Evolutionary conservation across 495 filamentous ascomycete genomes (phyloP), one percentile per base, ranked within the genome.

Genomic region (Penicillium flavigenum): DNA sequence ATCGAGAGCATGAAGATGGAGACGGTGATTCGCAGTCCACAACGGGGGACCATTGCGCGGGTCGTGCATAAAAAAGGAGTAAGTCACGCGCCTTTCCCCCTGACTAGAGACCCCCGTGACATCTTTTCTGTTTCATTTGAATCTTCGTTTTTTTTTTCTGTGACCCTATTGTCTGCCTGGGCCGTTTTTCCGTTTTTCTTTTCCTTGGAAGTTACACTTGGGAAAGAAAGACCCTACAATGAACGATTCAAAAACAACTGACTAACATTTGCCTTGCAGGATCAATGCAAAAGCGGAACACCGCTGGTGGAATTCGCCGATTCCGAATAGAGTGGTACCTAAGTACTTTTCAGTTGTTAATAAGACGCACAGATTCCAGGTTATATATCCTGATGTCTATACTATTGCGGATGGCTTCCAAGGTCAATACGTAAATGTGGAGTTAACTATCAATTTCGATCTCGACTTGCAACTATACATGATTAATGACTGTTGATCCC

Each of bases 1-100:
- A 96, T 98, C 66, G 94, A 98, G 74, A 97, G 93, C 55, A 98
- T 98, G 94, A 98, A 98, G 81, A 98, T 98, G 94, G 94, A 98
- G 75, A 98, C 91, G 32, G 91, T 96, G 34, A 96, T 98, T 57
- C 81, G 94, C 57, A 92, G 89, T 60, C 94, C 94, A 11, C 86
- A 91, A 47, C 85, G 86, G 59, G 94, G 91, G 7, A 81, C 86
- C 9, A 82, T 98, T 57, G 83, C 85, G 56, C 89, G 83, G 72
- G 76, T 98, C 46, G 90, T 93, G 41, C 92, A 97, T 74, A 81
- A 86, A 70, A 80, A 86, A 77, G 93, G 93, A 68, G 91, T 96
- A 84, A 80, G 89, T 84, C 64, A 67, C 56, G 58, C 53, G 39
- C 29, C 8, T 52, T 42, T 17, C 5, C 27, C 39, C 34, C 34